Base-by-base conservation (phyloP, 1,284 basidiomycete species). In the Apiotrichum siamense region DNA sequence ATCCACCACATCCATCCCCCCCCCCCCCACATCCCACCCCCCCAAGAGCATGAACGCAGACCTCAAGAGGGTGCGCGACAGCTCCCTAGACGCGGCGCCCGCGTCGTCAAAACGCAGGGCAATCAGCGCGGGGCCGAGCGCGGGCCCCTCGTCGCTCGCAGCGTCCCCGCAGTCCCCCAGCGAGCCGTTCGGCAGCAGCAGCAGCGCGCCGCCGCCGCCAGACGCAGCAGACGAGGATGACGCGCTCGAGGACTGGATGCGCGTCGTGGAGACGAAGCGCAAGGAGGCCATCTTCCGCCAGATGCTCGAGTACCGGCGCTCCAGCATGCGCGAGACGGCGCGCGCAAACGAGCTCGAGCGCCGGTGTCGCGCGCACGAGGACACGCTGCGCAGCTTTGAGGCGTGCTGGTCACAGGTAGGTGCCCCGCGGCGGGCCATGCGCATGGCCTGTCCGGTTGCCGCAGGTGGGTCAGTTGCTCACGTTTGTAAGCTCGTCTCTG, bases 201-300 rank as follows among this genome's bases (percentile, higher is more conserved):
- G 26, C 41, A 18, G 21, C 41, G 7, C n/a, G n/a, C n/a, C n/a
- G n/a, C n/a, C n/a, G n/a, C n/a, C n/a, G n/a, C n/a, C 33, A 12
- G 10, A 17, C 25, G 3, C 7, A 13, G 23, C 13, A 20, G 44
- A 20, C 15, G 69, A 66, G 9, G 67, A 66, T 24, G 66, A 63
- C 13, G 58, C 55, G 1, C 41, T 63, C 29, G 70, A 70, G 50
- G 70, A 73, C 37, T 73, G 70, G 70, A 59, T 61, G 59, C 62
- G 59, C 45, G 61, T 67, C 17, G 64, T 73, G 23, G 65, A 73
- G 59, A 74, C 78, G 20, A 86, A 86, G 69, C 84, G 88, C 54
- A 96, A 97, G 75, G 89, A 93, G 68, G 92, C 92, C 37, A 86
- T 97, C 46, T 94, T 84, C 72, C 80, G 92, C 43, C 81, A 89